Percentiles rank a stretch among this genome's conserved stretches.
Evolutionary conservation across 2,329 filamentous ascomycete species (phyloP).

Genomic region (Zasmidium cellare): DNA sequence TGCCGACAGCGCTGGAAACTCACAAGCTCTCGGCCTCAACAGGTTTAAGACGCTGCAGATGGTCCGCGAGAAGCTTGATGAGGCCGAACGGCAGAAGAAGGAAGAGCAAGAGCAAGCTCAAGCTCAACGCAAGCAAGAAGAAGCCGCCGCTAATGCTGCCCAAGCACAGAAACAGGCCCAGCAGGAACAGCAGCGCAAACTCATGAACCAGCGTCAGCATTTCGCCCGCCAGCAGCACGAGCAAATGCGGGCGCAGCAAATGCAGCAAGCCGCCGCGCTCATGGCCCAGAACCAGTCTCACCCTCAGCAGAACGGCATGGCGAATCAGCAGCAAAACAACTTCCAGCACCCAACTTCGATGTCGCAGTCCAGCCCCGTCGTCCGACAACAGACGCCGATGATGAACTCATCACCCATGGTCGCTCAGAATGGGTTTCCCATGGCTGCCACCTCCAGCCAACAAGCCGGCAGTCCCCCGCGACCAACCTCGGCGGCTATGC

Average conservation of each 20-base stretch:
- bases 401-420: constrained; percentile 49
- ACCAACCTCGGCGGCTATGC: constrained; percentile 58
- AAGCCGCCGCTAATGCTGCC: constrained; percentile 45
- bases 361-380: constrained; percentile 63
- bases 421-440: constrained; percentile 44
- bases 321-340: constrained; percentile 42
- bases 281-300: constrained; percentile 35
- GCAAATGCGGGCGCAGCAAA: constrained; percentile 33
- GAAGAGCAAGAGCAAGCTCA: constrained; percentile 58
- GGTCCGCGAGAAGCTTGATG: constrained; percentile 60
- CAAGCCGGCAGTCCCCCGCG: constrained; percentile 65
- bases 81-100: constrained; percentile 58
- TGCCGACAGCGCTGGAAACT: constrained; percentile 68
- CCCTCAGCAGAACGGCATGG: constrained; percentile 40
- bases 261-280: constrained; percentile 19
- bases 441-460: constrained; percentile 65
- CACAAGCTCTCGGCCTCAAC: constrained; percentile 78
- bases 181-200: constrained; percentile 49
- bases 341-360: constrained; percentile 49
- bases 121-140: constrained; percentile 34
- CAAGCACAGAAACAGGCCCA: constrained; percentile 47
- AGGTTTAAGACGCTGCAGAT: constrained; percentile 88
- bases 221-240: constrained; percentile 15
- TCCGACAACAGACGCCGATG: constrained; percentile 48
- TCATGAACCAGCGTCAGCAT: constrained; percentile 42